These are phyloP conservation scores for Platismatia glauca DNA, from an alignment of 495 filamentous ascomycete species.

Conservation along the genomic window DNA sequence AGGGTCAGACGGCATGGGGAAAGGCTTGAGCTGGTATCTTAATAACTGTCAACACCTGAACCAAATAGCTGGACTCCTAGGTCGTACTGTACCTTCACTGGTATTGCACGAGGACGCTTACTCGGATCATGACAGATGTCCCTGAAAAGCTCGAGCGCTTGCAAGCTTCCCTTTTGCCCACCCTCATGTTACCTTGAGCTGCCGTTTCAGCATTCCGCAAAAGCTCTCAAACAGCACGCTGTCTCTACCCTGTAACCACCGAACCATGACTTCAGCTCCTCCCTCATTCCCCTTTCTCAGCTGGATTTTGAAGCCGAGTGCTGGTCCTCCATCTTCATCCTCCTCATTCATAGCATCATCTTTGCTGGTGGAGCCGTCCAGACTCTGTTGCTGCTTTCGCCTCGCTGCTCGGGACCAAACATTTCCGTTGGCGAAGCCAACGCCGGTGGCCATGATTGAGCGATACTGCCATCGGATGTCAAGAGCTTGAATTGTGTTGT, in stretches of 20 bases:
- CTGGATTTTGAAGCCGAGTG: slow-evolving; percentile 42
- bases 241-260: slow-evolving; percentile 73
- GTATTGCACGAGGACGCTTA: not conserved
- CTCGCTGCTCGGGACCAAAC: slow-evolving; percentile 67
- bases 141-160: no score
- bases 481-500: slow-evolving; percentile 36
- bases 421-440: slow-evolving; percentile 51
- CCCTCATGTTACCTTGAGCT: slow-evolving; percentile 26
- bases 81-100: not conserved
- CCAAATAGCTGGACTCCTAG: not conserved
- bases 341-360: slow-evolving; percentile 19
- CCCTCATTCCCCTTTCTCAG: slow-evolving; percentile 25
- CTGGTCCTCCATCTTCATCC: slow-evolving; percentile 25
- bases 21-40: no score
- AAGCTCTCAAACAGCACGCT: slow-evolving; percentile 79
- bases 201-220: slow-evolving; percentile 64
- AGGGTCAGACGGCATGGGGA: no score
- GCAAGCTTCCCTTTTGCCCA: no score
- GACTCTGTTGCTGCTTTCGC: slow-evolving; percentile 37
- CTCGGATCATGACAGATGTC: no score
- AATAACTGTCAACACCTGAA: no score
- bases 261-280: slow-evolving; percentile 39
- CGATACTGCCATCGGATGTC: slow-evolving; percentile 47
- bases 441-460: slow-evolving; percentile 33
- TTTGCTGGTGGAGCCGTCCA: slow-evolving; percentile 12